Base-by-base conservation (phyloP, 2,329 filamentous ascomycete species). In the Cladosporium oxysporum region DNA sequence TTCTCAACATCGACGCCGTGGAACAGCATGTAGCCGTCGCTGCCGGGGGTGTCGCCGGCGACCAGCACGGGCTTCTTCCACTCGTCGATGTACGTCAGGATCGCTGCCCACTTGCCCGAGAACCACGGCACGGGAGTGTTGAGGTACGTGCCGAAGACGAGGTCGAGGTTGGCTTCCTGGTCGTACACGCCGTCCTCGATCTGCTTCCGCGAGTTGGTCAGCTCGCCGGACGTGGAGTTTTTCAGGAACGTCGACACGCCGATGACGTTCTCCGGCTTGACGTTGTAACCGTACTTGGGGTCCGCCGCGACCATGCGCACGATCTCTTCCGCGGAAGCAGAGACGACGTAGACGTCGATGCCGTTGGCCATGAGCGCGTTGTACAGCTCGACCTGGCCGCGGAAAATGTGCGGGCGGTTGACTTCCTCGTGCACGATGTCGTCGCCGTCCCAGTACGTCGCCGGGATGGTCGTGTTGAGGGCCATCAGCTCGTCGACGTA, bases 401-500 rank as follows among this genome's bases (percentile, higher is more conserved):
- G 67, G 55, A 80, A 82, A 52, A 80, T 64, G 58, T 71, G 74
- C 33, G 80, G 80, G 3, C 77, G 76, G 23, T 47, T 72, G 37
- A 82, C 69, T 1, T 73, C 71, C 2, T 69, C 71, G 1, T 72
- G 21, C 0, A 75, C 74, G 12, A 78, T 65, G 5, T 72, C 71
- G 21, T 75, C 78, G 21, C 68, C 77, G 11, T 78, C 74, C 53
- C 71, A 80, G 69, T 81, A 80, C 5, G 71, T 76, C n/a, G 75
- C 73, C 5, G 74, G 67, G 5, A 82, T 76, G 10, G 76, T 77
- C 29, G 58, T 67, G 71, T 80, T 78, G 65, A 80, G 75, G 0
- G 80, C 76, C 74, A 83, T 80, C 66, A 84, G 76, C 68, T 83
- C 79, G 68, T 83, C 83, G 1, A 82, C 79, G 68, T 81, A 80